A percentile compares a stretch with the other conserved stretches of the same genome.
Evolutionary conservation across 164 flowering plant genomes (phyloP).

Genomic region (Umbellularia californica): DNA sequence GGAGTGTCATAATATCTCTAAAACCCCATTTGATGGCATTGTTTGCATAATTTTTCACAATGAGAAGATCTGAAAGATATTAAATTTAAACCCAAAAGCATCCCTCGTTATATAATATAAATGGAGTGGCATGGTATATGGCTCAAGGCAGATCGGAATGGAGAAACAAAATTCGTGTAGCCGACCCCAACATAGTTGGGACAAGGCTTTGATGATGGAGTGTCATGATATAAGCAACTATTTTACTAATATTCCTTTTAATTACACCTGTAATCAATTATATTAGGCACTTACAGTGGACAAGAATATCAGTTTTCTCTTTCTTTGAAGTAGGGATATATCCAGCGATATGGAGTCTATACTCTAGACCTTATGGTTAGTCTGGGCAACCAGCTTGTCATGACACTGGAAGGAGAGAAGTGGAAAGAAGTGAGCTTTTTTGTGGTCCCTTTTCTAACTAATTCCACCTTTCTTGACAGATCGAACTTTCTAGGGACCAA

Average conservation of each 20-base stretch:
- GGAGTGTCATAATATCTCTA: background rate
- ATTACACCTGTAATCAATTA: background rate
- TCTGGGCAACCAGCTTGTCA: background rate
- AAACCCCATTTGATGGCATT: background rate
- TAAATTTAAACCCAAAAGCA: too few species aligned
- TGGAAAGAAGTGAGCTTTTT: background rate
- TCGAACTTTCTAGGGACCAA: conserved; percentile 73
- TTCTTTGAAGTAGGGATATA: background rate
- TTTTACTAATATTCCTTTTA: too few species aligned
- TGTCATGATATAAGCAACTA: too few species aligned
- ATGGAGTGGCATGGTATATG: too few species aligned
- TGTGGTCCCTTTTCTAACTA: background rate
- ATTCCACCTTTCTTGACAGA: conserved; percentile 22
- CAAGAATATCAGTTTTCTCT: background rate
- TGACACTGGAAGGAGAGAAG: background rate
- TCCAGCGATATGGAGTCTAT: background rate
- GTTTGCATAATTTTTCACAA: background rate
- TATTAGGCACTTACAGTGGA: background rate
- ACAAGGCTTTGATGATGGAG: too few species aligned
- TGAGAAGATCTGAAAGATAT: too few species aligned
- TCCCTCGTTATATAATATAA: too few species aligned
- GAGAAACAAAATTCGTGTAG: too few species aligned
- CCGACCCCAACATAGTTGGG: too few species aligned
- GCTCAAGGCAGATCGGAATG: too few species aligned
- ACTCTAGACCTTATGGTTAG: background rate